Evolutionary conservation across 192 early-diverging fungal genomes (phyloP).

Genomic region (Podila verticillata): DNA sequence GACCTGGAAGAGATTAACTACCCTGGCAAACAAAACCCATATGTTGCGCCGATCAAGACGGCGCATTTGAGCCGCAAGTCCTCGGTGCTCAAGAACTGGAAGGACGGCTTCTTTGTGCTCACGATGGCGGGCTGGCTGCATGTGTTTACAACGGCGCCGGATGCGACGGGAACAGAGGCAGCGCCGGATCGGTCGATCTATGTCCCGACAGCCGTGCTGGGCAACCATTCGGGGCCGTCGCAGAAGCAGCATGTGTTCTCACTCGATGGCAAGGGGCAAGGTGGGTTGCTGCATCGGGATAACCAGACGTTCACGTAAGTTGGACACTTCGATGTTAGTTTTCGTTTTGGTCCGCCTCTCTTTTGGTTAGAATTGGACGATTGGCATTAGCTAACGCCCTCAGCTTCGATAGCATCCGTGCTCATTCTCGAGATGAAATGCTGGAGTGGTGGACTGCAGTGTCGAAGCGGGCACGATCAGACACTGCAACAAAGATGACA

Average conservation of each 20-base stretch:
- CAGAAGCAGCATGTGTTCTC: slow-evolving; percentile 44
- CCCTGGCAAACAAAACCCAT: slow-evolving; percentile 48
- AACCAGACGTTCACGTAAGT: slow-evolving; percentile 38
- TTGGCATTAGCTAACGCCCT: too few relatives aligned
- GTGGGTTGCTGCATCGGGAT: slow-evolving; percentile 32
- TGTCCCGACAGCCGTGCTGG: slow-evolving; percentile 40
- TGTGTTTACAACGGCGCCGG: slow-evolving; percentile 36
- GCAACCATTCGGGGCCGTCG: slow-evolving; percentile 18
- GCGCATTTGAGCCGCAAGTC: slow-evolving; percentile 50
- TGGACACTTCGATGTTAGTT: too few relatives aligned
- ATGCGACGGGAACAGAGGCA: slow-evolving; percentile 15
- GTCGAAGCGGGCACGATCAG: slow-evolving; percentile 24
- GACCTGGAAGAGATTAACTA: slow-evolving; percentile 52
- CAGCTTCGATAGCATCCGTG: slow-evolving; percentile 7
- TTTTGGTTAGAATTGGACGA: not conserved
- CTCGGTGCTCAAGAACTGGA: slow-evolving; percentile 55
- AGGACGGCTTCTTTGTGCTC: slow-evolving; percentile 55
- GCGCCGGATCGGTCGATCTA: slow-evolving; percentile 55
- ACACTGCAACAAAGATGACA: slow-evolving; percentile 20
- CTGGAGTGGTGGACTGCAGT: slow-evolving; percentile 36
- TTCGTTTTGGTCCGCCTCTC: not conserved
- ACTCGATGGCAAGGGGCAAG: slow-evolving; percentile 37
- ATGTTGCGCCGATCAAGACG: slow-evolving; percentile 47
- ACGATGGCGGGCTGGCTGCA: slow-evolving; percentile 56
- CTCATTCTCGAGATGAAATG: slow-evolving; percentile 36